Evolutionary conservation across 1,284 basidiomycete species (phyloP).

Genomic region (Cerrena zonata): DNA sequence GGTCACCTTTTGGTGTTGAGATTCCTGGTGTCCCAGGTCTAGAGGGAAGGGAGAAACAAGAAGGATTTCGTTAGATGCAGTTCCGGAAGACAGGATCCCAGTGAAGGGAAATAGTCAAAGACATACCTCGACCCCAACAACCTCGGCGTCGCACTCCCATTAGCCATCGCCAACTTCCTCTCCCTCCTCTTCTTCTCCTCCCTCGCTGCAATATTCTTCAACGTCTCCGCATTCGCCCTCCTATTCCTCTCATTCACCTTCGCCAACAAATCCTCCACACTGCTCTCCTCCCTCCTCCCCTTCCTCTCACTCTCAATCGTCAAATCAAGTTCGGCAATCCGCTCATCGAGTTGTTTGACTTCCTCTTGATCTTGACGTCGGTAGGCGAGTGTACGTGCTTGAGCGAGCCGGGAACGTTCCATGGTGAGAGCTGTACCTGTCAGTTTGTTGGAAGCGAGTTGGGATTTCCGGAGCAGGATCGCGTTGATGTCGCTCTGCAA

Average conservation of each 20-base stretch:
- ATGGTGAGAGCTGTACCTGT: conserved; percentile 40
- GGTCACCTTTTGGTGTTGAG: conserved; percentile 23
- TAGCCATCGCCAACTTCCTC: conserved; percentile 48
- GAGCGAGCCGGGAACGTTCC: conserved; percentile 58
- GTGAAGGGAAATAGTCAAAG: conserved; percentile 12
- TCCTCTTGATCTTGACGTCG: conserved; percentile 65
- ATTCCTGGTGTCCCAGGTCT: conserved; percentile 43
- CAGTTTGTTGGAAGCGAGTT: conserved; percentile 43
- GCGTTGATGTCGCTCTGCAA: conserved; percentile 59
- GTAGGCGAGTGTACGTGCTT: conserved; percentile 63
- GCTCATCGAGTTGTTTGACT: conserved; percentile 51
- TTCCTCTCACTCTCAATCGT: conserved; percentile 17
- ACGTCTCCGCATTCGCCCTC: conserved; percentile 70
- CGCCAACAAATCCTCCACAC: conserved; percentile 55
- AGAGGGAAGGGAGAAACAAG: conserved; percentile 6
- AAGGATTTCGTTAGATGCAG: conserved; percentile 10
- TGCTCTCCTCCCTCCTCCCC: conserved; percentile 24
- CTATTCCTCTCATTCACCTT: conserved; percentile 86
- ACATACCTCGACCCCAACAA: conserved; percentile 50
- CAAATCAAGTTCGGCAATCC: conserved; percentile 30
- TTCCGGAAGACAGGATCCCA: conserved; percentile 8
- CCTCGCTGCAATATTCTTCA: conserved; percentile 69
- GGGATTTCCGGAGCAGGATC: conserved; percentile 66
- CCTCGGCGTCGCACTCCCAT: conserved; percentile 43
- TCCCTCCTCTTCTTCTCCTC: conserved; percentile 64